phyloP scores from a whole-genome alignment of 2,329 filamentous ascomycete genomes.

The Clarireedia homoeocarpa region DNA sequence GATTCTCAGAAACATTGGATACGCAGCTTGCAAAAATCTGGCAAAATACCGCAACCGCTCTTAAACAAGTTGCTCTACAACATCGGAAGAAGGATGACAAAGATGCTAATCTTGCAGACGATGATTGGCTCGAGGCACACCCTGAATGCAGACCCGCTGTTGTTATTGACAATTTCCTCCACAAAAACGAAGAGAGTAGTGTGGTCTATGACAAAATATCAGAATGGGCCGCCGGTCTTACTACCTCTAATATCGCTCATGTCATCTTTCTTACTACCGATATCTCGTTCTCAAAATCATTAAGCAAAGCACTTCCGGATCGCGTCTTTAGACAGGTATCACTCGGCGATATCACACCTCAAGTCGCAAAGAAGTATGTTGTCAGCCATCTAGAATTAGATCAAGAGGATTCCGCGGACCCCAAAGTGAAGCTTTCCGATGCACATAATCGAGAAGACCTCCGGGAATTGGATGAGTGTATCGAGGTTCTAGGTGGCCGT shows the following conservation, averaged over 20 bases:
- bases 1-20: constrained; percentile 88
- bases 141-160: constrained; percentile 77
- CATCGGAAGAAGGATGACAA: constrained; percentile 63
- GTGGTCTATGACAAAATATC: constrained; percentile 71
- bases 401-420: constrained; percentile 28
- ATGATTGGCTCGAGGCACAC: constrained; percentile 84
- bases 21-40: constrained; percentile 84
- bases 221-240: constrained; percentile 83
- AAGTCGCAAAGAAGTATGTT: constrained; percentile 87
- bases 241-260: constrained; percentile 83
- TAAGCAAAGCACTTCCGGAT: constrained; percentile 82
- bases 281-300: constrained; percentile 76
- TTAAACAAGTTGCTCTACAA: constrained; percentile 70
- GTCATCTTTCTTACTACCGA: constrained; percentile 93
- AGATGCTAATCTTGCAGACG: constrained; percentile 65
- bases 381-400: constrained; percentile 61
- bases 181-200: constrained; percentile 61
- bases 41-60: constrained; percentile 70
- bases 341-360: constrained; percentile 76
- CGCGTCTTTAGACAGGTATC: constrained; percentile 82
- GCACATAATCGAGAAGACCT: constrained; percentile 41
- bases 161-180: constrained; percentile 85
- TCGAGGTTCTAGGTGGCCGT: constrained; percentile 76
- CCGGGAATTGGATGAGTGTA: constrained; percentile 69
- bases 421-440: constrained; percentile 24